phyloP scores from a whole-genome alignment of 164 flowering plant genomes.

The Aristolochia californica region DNA sequence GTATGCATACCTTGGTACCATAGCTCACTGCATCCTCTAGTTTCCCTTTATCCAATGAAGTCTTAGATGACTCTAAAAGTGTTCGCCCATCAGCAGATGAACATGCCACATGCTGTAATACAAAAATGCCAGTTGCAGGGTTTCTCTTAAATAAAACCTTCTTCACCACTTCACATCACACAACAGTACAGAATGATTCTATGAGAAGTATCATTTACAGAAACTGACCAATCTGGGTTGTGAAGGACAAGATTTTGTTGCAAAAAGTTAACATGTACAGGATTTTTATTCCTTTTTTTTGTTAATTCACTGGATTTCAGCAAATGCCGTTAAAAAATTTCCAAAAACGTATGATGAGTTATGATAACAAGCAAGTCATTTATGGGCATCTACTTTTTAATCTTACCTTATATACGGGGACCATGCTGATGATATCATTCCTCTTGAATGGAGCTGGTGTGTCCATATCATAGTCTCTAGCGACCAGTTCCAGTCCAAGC shows the following conservation, averaged over 20 bases:
- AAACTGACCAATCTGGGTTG: neutral
- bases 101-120: slow-evolving; percentile 83
- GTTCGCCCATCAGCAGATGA: slow-evolving; percentile 98
- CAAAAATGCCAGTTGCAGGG: slow-evolving; percentile 1
- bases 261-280: neutral
- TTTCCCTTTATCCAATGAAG: slow-evolving; percentile 91
- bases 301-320: neutral
- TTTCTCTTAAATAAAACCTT: neutral
- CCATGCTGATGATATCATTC: slow-evolving; percentile 70
- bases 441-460: slow-evolving; percentile 54
- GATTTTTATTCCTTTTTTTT: neutral
- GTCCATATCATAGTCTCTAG: slow-evolving; percentile 86
- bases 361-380: neutral
- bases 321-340: neutral
- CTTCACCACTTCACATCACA: neutral
- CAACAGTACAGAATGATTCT: neutral
- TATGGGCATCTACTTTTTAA: neutral
- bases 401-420: slow-evolving; percentile 81
- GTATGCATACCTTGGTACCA: slow-evolving; percentile 68
- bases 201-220: neutral
- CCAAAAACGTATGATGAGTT: neutral
- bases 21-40: slow-evolving; percentile 94
- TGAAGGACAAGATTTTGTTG: neutral
- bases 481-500: slow-evolving; percentile 96
- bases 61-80: slow-evolving; percentile 83